phyloP scores from a whole-genome alignment of 305 asterid species.

The Fraxinus albicans region DNA sequence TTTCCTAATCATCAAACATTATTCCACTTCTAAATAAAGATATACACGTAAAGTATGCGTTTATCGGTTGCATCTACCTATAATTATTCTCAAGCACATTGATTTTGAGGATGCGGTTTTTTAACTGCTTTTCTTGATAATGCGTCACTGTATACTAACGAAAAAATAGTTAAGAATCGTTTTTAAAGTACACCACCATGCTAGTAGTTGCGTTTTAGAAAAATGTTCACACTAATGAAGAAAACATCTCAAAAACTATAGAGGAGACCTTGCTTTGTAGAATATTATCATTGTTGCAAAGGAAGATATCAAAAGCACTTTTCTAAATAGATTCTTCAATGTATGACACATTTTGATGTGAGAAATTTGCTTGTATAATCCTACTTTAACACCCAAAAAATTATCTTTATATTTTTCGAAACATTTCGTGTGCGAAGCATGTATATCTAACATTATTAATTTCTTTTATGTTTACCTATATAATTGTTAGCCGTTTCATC shows the following conservation, averaged over 20 bases:
- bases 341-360: background rate
- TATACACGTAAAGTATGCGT: background rate
- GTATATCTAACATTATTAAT: background rate
- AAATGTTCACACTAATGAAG: background rate
- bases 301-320: background rate
- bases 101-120: background rate
- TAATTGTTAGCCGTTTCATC: background rate
- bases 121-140: background rate
- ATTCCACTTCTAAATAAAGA: background rate
- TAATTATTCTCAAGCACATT: background rate
- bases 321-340: background rate
- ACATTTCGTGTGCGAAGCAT: background rate
- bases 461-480: no score
- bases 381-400: background rate
- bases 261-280: background rate
- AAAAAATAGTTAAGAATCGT: background rate
- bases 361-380: background rate
- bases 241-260: background rate
- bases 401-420: background rate
- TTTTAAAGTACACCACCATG: background rate
- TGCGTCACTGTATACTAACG: background rate
- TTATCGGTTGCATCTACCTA: background rate
- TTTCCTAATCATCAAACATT: background rate
- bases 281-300: background rate
- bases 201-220: background rate